Conservation (phyloP, 148 eudicot species). For the Arbutus unedo region DNA sequence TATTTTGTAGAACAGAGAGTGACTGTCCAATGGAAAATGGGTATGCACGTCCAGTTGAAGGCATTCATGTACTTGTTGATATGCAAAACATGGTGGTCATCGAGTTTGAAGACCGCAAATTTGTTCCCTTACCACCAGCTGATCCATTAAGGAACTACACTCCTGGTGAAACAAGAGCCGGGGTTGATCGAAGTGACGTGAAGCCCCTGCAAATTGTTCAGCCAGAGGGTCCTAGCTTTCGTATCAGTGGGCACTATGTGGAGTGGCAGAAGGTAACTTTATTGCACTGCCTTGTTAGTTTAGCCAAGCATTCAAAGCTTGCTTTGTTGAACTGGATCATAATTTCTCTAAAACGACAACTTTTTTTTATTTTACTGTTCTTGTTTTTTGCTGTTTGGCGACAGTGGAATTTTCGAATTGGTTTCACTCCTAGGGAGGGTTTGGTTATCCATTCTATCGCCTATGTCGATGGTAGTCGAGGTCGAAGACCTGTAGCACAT, state of each 20-base stretch:
- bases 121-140: constrained; percentile 95
- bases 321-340: constrained; percentile 14
- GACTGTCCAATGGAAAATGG: constrained; percentile 99
- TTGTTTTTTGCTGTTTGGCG: constrained; percentile 18
- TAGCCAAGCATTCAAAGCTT: constrained; percentile 1
- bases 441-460: constrained; percentile 90
- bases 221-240: constrained; percentile 98
- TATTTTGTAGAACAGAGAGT: constrained; percentile 94
- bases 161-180: constrained; percentile 92
- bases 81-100: constrained; percentile 95
- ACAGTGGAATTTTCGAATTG: constrained; percentile 96
- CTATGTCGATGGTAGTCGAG: constrained; percentile 96
- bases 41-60: constrained; percentile 99
- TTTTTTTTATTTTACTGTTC: background rate
- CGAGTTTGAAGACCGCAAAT: constrained; percentile 92
- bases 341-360: background rate
- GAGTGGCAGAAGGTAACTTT: constrained; percentile 93
- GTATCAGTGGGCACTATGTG: constrained; percentile 78
- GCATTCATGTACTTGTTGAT: constrained; percentile 89
- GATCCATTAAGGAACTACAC: constrained; percentile 97
- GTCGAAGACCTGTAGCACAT: constrained; percentile 89
- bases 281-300: background rate
- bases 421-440: constrained; percentile 98
- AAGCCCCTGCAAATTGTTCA: constrained; percentile 78
- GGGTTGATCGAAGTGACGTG: constrained; percentile 94